These are phyloP conservation scores for Cornus controversa DNA, from an alignment of 148 eudicot species.

Conservation along the genomic window DNA sequence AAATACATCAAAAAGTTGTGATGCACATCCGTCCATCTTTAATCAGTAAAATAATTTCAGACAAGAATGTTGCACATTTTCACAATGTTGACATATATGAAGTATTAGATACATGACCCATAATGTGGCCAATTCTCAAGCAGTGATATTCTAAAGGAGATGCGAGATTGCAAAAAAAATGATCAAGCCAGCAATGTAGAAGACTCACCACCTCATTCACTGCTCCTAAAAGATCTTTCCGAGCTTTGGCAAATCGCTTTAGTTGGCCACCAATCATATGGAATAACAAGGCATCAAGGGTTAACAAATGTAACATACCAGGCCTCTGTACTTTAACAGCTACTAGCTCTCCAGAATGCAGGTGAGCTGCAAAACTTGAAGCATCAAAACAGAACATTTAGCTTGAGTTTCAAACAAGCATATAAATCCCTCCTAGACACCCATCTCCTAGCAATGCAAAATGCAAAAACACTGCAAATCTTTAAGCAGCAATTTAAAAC, in stretches of 20 bases:
- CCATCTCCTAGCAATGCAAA: slow-evolving; percentile 9
- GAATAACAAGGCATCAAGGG: slow-evolving; percentile 92
- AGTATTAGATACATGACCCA: neutral
- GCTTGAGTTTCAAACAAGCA: slow-evolving; percentile 19
- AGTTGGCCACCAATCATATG: slow-evolving; percentile 96
- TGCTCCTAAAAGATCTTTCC: slow-evolving; percentile 93
- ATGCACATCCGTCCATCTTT: neutral
- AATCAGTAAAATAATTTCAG: neutral
- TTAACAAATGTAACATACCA: slow-evolving; percentile 82
- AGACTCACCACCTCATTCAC: slow-evolving; percentile 95
- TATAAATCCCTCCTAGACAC: neutral
- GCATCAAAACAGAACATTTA: slow-evolving; percentile 40
- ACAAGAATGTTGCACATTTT: neutral
- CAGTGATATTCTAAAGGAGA: neutral
- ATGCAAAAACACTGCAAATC: neutral
- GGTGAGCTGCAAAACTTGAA: slow-evolving; percentile 98
- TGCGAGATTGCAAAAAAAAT: slow-evolving; percentile 3
- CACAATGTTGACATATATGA: neutral
- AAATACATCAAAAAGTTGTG: neutral
- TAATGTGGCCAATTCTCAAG: neutral
- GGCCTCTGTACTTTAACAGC: slow-evolving; percentile 99
- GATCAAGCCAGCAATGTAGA: neutral
- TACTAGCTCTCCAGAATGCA: slow-evolving; percentile 97
- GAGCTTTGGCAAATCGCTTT: slow-evolving; percentile 95
- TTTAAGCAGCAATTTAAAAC: neutral